Percentiles rank a stretch among this genome's conserved stretches.
Evolutionary conservation across 805 yeast genomes (phyloP).

Genomic region (Ogataea sp.): DNA sequence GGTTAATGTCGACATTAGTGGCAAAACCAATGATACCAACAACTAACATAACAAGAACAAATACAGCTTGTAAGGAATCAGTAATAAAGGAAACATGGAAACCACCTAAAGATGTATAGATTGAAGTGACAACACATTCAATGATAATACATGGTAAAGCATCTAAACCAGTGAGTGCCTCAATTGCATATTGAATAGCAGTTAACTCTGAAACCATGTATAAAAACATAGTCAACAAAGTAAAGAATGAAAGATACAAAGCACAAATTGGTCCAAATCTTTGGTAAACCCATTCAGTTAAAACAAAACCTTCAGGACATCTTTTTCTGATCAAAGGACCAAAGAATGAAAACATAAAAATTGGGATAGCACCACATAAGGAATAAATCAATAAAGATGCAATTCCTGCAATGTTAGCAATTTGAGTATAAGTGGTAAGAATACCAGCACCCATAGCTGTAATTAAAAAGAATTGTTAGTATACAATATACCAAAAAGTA

Average conservation of each 20-base stretch:
- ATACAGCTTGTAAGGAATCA: slow-evolving; percentile 75
- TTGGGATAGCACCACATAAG: slow-evolving; percentile 73
- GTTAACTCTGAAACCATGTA: slow-evolving; percentile 85
- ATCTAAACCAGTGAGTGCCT: slow-evolving; percentile 67
- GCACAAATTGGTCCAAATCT: slow-evolving; percentile 71
- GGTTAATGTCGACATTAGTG: slow-evolving; percentile 50
- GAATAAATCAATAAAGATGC: slow-evolving; percentile 84
- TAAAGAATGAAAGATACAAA: slow-evolving; percentile 69
- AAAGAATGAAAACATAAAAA: slow-evolving; percentile 69
- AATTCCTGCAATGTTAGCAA: slow-evolving; percentile 78
- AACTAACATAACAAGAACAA: slow-evolving; percentile 58
- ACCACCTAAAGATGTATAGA: slow-evolving; percentile 85
- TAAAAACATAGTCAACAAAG: slow-evolving; percentile 76
- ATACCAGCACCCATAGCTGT: slow-evolving; percentile 86
- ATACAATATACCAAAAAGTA: background rate
- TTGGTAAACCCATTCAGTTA: slow-evolving; percentile 90
- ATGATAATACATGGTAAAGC: slow-evolving; percentile 78
- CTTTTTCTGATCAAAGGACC: slow-evolving; percentile 74
- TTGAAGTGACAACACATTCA: slow-evolving; percentile 79
- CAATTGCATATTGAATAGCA: slow-evolving; percentile 70
- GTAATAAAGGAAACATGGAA: slow-evolving; percentile 83
- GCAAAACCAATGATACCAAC: slow-evolving; percentile 79
- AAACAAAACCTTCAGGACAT: slow-evolving; percentile 85
- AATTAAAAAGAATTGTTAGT: no score
- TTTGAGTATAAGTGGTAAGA: slow-evolving; percentile 75